Percentiles rank a stretch among this genome's conserved stretches.
phyloP scores from a whole-genome alignment of 2,329 filamentous ascomycete genomes.

The Paecilomyces formosus region DNA sequence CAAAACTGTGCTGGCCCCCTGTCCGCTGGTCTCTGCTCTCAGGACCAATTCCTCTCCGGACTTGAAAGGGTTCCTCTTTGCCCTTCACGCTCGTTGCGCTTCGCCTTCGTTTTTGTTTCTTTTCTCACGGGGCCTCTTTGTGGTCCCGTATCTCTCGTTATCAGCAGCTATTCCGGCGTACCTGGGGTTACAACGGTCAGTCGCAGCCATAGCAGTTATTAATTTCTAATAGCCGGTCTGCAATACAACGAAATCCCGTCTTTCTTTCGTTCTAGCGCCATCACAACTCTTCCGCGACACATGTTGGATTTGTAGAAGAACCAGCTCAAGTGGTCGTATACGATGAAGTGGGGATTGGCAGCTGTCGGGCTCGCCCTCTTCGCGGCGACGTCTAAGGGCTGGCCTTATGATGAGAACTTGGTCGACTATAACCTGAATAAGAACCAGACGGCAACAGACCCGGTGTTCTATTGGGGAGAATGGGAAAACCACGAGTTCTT shows the following conservation, averaged over 20 bases:
- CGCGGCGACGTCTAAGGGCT: constrained; percentile 17
- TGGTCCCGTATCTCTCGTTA: background rate
- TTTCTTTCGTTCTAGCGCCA: background rate
- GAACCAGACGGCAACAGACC: constrained; percentile 48
- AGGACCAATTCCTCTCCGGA: background rate
- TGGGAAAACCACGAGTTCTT: constrained; percentile 48
- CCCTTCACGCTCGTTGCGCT: constrained; percentile 1
- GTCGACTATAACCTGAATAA: constrained; percentile 54
- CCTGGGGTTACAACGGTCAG: background rate
- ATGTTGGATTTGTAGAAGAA: constrained; percentile 13
- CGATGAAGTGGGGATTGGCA: constrained; percentile 24
- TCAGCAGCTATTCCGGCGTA: background rate
- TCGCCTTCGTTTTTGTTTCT: background rate
- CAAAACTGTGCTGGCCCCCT: background rate
- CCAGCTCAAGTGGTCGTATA: constrained; percentile 8
- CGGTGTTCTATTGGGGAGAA: constrained; percentile 52
- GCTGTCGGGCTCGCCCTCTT: constrained; percentile 21
- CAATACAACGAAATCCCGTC: background rate
- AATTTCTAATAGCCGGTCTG: background rate
- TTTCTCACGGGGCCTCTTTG: background rate
- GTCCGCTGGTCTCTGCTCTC: background rate
- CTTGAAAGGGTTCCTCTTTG: background rate
- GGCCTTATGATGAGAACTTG: constrained; percentile 44
- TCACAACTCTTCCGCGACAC: constrained; percentile 6
- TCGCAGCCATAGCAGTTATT: background rate